A percentile compares a stretch with the other conserved stretches of the same genome.
These are phyloP conservation scores for Grammothele lineata DNA, from an alignment of 768 basidiomycete species.

Conservation along the genomic window DNA sequence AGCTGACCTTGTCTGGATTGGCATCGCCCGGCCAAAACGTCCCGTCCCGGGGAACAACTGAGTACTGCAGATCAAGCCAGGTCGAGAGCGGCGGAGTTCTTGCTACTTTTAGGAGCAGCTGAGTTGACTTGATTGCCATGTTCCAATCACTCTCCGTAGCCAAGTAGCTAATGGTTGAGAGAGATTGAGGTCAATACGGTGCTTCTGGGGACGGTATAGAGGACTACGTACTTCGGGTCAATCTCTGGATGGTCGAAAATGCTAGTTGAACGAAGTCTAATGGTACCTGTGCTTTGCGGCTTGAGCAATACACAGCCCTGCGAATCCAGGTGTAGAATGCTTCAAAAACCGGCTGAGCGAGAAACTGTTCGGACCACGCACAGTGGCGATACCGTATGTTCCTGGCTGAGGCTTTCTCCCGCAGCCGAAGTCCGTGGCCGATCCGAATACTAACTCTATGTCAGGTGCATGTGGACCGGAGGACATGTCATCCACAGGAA, in stretches of 20 bases:
- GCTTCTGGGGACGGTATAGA: too few relatives aligned
- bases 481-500: too few relatives aligned
- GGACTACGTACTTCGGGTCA: constrained; percentile 14
- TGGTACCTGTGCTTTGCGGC: constrained; percentile 11
- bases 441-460: too few relatives aligned
- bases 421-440: too few relatives aligned
- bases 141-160: constrained; percentile 12
- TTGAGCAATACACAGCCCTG: constrained; percentile 6
- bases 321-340: neutral
- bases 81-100: constrained; percentile 11
- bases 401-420: too few relatives aligned
- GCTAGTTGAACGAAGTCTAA: constrained; percentile 19
- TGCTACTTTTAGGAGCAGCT: constrained; percentile 6
- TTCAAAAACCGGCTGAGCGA: neutral
- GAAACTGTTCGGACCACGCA: neutral
- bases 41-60: neutral
- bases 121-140: constrained; percentile 2
- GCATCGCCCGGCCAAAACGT: constrained; percentile 14
- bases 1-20: constrained; percentile 10
- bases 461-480: too few relatives aligned
- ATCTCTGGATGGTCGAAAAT: constrained; percentile 24
- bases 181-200: too few relatives aligned
- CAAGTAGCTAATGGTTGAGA: constrained; percentile 9
- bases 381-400: neutral
- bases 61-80: neutral